Evolutionary conservation across 345 rosid species (phyloP).

Genomic region (Eucalyptus sp.): DNA sequence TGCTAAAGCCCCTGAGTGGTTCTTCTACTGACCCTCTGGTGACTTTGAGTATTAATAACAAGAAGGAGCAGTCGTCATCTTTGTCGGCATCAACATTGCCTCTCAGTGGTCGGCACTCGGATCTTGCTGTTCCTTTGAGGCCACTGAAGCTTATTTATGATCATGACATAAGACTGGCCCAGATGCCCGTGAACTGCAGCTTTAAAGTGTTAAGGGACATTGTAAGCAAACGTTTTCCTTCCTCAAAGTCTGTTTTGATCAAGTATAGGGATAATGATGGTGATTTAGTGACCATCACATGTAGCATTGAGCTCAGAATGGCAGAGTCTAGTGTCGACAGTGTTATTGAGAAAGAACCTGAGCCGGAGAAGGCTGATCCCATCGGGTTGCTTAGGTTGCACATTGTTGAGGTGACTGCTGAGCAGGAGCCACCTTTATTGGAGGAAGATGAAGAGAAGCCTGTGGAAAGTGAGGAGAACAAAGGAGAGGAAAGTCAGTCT

Average conservation of each 20-base stretch:
- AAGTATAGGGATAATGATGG: conserved; percentile 89
- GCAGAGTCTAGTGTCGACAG: conserved; percentile 64
- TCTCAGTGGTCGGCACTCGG: conserved; percentile 6
- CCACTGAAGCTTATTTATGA: conserved; percentile 85
- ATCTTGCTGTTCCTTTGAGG: conserved; percentile 40
- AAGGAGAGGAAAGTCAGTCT: conserved; percentile 45
- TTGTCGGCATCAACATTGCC: conserved; percentile 1
- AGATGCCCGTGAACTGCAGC: conserved; percentile 78
- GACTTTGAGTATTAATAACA: conserved; percentile 6
- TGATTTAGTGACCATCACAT: conserved; percentile 85
- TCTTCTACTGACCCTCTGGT: conserved; percentile 26
- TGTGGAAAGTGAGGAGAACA: conserved; percentile 35
- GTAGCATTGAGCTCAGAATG: conserved; percentile 61
- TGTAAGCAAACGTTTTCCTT: conserved; percentile 64
- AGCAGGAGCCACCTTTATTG: conserved; percentile 69
- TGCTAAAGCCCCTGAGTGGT: conserved; percentile 40
- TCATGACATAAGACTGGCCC: conserved; percentile 82
- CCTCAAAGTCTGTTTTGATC: conserved; percentile 78
- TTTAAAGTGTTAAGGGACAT: conserved; percentile 75
- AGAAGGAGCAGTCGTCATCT: conserved; percentile 13
- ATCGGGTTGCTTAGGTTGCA: conserved; percentile 76
- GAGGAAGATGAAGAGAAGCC: conserved; percentile 80
- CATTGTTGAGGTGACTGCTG: conserved; percentile 83
- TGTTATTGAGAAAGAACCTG: conserved; percentile 44
- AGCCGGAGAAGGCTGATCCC: conserved; percentile 31